Percentiles rank a stretch among this genome's conserved stretches.
These are phyloP conservation scores for Hydrangea macrophylla DNA, from an alignment of 148 eudicot genomes.

Conservation along the genomic window DNA sequence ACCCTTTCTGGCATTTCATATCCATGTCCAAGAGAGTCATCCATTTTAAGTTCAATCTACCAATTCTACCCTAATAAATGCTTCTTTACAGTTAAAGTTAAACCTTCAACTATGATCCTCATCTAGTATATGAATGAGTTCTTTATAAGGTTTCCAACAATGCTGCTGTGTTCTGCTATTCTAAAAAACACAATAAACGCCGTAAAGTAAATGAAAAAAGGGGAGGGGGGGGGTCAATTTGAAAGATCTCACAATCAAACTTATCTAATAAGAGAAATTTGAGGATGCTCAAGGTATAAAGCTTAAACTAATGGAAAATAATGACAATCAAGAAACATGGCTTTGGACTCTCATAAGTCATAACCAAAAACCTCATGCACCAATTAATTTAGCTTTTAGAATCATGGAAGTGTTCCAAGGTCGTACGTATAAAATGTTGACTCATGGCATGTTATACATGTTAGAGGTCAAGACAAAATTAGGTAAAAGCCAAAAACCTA, in stretches of 20 bases:
- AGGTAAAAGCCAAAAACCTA: not conserved
- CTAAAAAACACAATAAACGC: not conserved
- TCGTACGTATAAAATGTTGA: not conserved
- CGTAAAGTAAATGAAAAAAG: too few relatives aligned
- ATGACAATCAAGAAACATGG: not conserved
- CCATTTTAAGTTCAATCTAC: not conserved
- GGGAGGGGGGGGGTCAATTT: too few relatives aligned
- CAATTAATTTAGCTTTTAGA: too few relatives aligned
- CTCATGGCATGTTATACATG: not conserved
- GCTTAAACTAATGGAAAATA: too few relatives aligned
- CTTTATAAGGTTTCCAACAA: not conserved
- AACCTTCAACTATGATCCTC: not conserved
- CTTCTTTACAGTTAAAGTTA: not conserved
- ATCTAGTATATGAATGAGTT: not conserved
- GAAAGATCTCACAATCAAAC: not conserved
- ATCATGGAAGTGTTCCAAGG: not conserved
- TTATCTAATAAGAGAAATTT: too few relatives aligned
- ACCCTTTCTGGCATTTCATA: not conserved
- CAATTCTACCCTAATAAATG: not conserved
- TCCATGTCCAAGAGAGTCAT: not conserved
- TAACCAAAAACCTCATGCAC: too few relatives aligned
- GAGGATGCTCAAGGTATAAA: not conserved
- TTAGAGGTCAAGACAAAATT: not conserved
- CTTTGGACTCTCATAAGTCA: not conserved
- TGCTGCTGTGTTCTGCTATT: not conserved